Evolutionary conservation across 2,329 filamentous ascomycete species (phyloP), one percentile per base, ranked within the genome.

Genomic region (Stemphylium beticola): DNA sequence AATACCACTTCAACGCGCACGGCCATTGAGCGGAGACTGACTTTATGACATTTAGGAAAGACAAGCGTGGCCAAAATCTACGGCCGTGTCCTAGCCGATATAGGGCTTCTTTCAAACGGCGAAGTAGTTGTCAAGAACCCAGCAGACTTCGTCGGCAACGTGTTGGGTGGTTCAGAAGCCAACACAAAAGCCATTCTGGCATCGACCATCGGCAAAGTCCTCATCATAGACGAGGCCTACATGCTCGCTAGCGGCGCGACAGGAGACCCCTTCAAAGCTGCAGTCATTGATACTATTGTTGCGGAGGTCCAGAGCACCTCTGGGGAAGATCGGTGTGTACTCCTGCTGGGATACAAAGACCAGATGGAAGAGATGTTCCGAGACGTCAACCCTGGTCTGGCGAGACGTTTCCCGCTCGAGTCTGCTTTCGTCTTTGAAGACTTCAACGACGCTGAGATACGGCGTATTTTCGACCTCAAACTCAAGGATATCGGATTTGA

Each of bases 141-240:
- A 0, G 76, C 89, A 0, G 90, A 93, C 61, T 93, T 93, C 63
- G 77, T 92, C 1, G 89, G 88, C 0, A 74, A 72, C 8, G 78
- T 68, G 0, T 57, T 93, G 0, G 90, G 90, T 0, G 77, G 82
- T 1, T 92, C 90, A 0, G 90, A 93, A 69, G 78, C 81, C 2
- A 85, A 86, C 31, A 93, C 90, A 0, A 93, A 91, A 60, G 86
- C 79, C 0, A 92, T 93, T 6, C 78, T 93, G 0, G 84, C 83
- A 0, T 76, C 85, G 0, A 86, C 87, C 0, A 60, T 82, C 0
- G 90, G 91, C 0, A 93, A 93, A 60, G 88, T 93, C 0, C 80
- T 93, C 0, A 84, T 93, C 12, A 92, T 93, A 2, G 90, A 93
- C 57, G 90, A 95, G 67, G 90, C 90, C 0, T 93, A 93, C 59